Conservation (phyloP, 352 stramenopile genomes). For the Pythium graminicola region DNA sequence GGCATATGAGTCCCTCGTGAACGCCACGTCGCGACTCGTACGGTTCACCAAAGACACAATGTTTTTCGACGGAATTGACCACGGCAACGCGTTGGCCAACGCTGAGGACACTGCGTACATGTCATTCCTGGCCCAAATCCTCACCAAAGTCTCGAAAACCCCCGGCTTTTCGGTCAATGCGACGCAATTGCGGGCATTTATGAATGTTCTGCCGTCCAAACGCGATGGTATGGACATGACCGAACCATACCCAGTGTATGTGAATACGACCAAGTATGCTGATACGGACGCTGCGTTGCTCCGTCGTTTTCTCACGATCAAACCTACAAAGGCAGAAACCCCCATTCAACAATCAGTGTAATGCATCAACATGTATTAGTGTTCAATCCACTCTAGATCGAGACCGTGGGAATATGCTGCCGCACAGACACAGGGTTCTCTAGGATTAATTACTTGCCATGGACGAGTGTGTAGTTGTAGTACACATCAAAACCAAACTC, state of each 20-base stretch:
- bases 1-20: conserved; percentile 37
- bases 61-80: conserved; percentile 38
- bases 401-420: too few species aligned
- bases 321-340: neutral
- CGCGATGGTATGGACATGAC: conserved; percentile 47
- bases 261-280: conserved; percentile 46
- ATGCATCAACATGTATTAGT: neutral
- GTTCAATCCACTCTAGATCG: too few species aligned
- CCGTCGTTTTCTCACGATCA: conserved; percentile 16
- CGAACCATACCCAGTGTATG: conserved; percentile 39
- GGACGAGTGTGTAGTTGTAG: conserved; percentile 15
- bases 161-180: conserved; percentile 27
- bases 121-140: conserved; percentile 33
- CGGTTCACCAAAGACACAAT: conserved; percentile 68
- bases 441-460: neutral
- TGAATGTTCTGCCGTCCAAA: conserved; percentile 53
- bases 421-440: too few species aligned
- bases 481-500: conserved; percentile 11
- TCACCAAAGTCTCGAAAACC: conserved; percentile 27
- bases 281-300: conserved; percentile 32
- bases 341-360: neutral
- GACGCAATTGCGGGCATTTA: conserved; percentile 40
- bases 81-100: conserved; percentile 22
- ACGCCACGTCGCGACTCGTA: conserved; percentile 45
- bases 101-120: conserved; percentile 28